Conservation (phyloP, 2,329 filamentous ascomycete genomes). For the Aspergillus latus region DNA sequence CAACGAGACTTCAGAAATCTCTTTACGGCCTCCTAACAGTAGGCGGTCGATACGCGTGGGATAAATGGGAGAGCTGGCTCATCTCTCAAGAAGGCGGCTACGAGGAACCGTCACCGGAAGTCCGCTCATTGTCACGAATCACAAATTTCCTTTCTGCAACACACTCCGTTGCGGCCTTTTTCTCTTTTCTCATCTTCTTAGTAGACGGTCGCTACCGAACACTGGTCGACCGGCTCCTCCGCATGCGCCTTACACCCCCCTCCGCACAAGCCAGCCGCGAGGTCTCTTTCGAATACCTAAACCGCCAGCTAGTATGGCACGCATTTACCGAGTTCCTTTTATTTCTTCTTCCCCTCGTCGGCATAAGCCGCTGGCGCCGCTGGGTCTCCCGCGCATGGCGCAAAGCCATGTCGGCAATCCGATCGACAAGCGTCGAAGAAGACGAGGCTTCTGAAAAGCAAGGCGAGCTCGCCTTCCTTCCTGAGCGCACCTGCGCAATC, state of each 20-base stretch:
- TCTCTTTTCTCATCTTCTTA: constrained; percentile 86
- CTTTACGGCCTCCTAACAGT: constrained; percentile 84
- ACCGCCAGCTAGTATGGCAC: constrained; percentile 97
- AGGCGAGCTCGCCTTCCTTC: constrained; percentile 80
- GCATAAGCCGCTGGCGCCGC: constrained; percentile 86
- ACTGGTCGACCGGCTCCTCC: constrained; percentile 77
- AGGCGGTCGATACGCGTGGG: constrained; percentile 85
- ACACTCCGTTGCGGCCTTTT: constrained; percentile 78
- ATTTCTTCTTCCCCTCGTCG: constrained; percentile 93
- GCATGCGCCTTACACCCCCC: constrained; percentile 80
- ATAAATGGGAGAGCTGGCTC: constrained; percentile 86
- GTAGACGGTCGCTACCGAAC: constrained; percentile 92
- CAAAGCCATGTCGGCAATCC: constrained; percentile 67
- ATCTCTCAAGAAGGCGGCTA: constrained; percentile 74
- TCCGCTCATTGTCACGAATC: constrained; percentile 62
- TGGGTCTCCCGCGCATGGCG: constrained; percentile 85
- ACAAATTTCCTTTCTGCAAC: constrained; percentile 69
- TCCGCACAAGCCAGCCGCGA: constrained; percentile 84
- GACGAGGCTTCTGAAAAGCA: constrained; percentile 54
- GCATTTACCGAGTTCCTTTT: constrained; percentile 99
- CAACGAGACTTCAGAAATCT: constrained; percentile 78
- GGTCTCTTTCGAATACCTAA: constrained; percentile 96
- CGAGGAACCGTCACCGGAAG: constrained; percentile 56
- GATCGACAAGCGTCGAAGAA: constrained; percentile 50
- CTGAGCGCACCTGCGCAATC: constrained; percentile 92